Conservation (phyloP, 1,284 basidiomycete genomes). For the Boletus calvinii region DNA sequence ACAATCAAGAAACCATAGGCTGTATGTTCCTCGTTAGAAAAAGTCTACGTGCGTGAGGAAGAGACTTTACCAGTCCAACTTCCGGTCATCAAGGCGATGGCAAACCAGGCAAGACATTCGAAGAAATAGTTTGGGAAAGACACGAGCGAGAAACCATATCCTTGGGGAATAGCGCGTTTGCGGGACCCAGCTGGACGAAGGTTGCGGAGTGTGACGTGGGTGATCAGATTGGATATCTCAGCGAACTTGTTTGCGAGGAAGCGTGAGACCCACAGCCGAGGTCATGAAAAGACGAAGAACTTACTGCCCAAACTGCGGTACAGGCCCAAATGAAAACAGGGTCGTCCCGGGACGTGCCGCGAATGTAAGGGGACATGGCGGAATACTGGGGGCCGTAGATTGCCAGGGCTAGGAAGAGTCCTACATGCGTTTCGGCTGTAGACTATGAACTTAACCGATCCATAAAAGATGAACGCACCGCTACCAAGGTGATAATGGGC, state of each 20-base stretch:
- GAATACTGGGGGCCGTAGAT: conserved; percentile 76
- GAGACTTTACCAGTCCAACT: conserved; percentile 66
- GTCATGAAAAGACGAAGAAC: conserved; percentile 34
- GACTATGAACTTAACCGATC: not conserved
- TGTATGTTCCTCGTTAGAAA: conserved; percentile 29
- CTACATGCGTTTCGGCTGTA: conserved; percentile 28
- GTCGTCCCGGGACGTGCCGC: conserved; percentile 68
- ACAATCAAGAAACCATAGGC: conserved; percentile 75
- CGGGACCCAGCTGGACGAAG: conserved; percentile 83
- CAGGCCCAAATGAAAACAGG: conserved; percentile 68
- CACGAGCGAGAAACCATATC: conserved; percentile 83
- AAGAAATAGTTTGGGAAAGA: conserved; percentile 97
- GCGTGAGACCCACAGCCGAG: not conserved
- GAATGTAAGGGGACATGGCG: conserved; percentile 58
- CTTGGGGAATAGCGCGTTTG: conserved; percentile 81
- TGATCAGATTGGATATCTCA: conserved; percentile 84
- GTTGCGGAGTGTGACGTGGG: conserved; percentile 80
- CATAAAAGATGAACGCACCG: conserved; percentile 42
- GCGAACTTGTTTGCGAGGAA: conserved; percentile 55
- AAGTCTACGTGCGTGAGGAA: not conserved
- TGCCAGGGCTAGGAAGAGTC: conserved; percentile 73
- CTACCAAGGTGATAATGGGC: conserved; percentile 86
- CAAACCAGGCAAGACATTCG: conserved; percentile 79
- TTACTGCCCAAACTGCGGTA: conserved; percentile 72
- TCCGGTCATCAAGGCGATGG: conserved; percentile 77